Conservation (phyloP, 495 filamentous ascomycete species). For the Hyaloscypha bicolor region DNA sequence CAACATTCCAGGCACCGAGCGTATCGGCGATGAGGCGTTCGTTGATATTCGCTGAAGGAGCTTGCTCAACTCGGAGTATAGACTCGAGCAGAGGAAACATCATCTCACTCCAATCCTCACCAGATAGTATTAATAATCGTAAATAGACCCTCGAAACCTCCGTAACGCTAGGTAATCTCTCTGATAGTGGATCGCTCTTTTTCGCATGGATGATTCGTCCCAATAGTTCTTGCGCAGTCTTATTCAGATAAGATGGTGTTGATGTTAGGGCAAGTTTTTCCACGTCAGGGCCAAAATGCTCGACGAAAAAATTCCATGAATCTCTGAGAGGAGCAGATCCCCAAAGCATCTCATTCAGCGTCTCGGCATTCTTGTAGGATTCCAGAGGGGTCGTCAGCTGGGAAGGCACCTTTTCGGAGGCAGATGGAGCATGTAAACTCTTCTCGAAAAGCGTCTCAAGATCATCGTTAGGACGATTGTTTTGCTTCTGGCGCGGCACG, state of each 20-base stretch:
- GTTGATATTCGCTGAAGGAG: background rate
- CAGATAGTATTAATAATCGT: conserved; percentile 28
- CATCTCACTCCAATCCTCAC: conserved; percentile 25
- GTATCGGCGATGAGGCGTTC: conserved; percentile 21
- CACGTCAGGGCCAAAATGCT: conserved; percentile 30
- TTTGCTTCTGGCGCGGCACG: background rate
- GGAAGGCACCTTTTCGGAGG: background rate
- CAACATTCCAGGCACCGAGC: conserved; percentile 32
- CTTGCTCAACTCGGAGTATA: conserved; percentile 11
- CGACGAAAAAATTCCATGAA: conserved; percentile 44
- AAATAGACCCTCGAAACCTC: conserved; percentile 43
- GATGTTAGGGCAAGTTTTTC: background rate
- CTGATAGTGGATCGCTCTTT: conserved; percentile 35
- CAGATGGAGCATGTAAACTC: conserved; percentile 5
- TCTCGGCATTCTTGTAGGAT: conserved; percentile 36
- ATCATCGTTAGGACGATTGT: conserved; percentile 12
- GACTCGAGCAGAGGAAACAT: conserved; percentile 21
- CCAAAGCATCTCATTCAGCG: conserved; percentile 40
- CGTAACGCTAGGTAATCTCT: conserved; percentile 39
- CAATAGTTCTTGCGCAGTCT: conserved; percentile 28
- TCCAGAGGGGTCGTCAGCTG: conserved; percentile 14
- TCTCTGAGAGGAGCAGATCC: conserved; percentile 30
- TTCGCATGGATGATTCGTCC: conserved; percentile 38
- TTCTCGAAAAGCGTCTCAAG: conserved; percentile 33
- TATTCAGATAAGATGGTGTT: conserved; percentile 19